A percentile compares a stretch with the other conserved stretches of the same genome.
These are phyloP conservation scores for Plasmodium sp. DNA, from an alignment of 169 alveolate genomes.

Conservation along the genomic window DNA sequence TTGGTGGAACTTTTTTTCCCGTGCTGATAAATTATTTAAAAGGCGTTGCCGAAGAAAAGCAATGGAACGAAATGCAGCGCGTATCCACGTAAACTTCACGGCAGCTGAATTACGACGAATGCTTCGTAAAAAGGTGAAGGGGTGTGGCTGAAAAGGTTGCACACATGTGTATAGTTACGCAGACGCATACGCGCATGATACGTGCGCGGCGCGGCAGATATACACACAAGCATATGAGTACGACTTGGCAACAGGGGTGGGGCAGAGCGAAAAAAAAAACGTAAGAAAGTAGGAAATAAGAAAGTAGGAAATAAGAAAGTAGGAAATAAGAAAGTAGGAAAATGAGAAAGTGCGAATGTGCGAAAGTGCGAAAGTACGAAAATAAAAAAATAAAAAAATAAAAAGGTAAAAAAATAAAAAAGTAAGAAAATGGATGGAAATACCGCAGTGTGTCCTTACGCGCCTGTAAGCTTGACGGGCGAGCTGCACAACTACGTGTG, in stretches of 20 bases:
- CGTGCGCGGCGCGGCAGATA: neutral
- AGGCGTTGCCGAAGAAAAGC: neutral
- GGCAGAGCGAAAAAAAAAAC: neutral
- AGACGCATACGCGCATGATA: neutral
- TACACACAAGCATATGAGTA: neutral
- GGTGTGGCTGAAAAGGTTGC: neutral
- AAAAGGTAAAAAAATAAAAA: neutral
- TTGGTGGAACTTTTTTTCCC: neutral
- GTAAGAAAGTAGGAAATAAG: neutral
- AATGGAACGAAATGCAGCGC: neutral
- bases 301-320: neutral
- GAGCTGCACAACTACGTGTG: neutral
- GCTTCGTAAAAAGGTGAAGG: neutral
- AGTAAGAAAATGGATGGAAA: neutral
- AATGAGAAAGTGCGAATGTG: neutral
- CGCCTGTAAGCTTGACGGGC: neutral
- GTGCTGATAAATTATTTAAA: neutral
- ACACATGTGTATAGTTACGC: neutral
- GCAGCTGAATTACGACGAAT: neutral
- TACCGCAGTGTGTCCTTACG: neutral
- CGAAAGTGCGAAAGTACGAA: neutral
- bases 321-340: neutral
- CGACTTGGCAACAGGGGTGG: neutral
- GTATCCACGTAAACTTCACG: neutral
- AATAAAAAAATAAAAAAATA: neutral